Percentiles rank a stretch among this genome's conserved stretches.
Conservation (phyloP, 495 filamentous ascomycete genomes). For the Penicillium paxilli region DNA sequence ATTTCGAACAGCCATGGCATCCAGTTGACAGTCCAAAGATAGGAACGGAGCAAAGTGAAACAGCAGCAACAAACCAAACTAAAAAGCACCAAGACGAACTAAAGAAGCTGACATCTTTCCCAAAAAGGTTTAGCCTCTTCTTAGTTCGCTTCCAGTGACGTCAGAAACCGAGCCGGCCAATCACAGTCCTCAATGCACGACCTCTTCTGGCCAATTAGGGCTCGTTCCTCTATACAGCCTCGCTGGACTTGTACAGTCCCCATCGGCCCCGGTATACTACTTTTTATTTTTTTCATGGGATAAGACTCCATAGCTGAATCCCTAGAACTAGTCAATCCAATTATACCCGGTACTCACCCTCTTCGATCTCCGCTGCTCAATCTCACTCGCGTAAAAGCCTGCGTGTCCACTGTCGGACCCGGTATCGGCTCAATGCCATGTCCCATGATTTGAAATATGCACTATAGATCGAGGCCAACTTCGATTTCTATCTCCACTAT, state of each 20-base stretch:
- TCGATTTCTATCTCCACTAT: neutral
- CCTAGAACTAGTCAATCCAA: neutral
- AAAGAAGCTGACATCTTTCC: slow-evolving; percentile 14
- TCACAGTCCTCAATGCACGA: neutral
- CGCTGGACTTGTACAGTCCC: neutral
- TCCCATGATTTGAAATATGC: neutral
- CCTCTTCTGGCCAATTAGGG: neutral
- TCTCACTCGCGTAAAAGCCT: neutral
- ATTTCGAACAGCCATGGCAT: neutral
- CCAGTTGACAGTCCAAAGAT: neutral
- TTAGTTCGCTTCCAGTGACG: slow-evolving; percentile 11
- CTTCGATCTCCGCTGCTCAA: neutral
- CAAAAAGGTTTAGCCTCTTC: slow-evolving; percentile 14
- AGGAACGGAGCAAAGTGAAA: slow-evolving; percentile 5
- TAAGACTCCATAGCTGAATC: neutral
- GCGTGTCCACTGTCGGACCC: neutral
- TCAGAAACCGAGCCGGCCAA: slow-evolving; percentile 31
- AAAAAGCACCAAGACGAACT: too few species aligned
- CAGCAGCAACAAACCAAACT: slow-evolving; percentile 4
- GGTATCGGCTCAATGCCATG: neutral
- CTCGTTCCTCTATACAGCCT: neutral
- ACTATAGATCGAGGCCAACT: neutral
- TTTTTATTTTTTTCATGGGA: neutral
- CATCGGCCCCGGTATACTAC: neutral
- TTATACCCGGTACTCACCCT: neutral